Percentiles rank a stretch among this genome's conserved stretches.
phyloP scores from a whole-genome alignment of 495 filamentous ascomycete species.

The Aspergillus biplanus region DNA sequence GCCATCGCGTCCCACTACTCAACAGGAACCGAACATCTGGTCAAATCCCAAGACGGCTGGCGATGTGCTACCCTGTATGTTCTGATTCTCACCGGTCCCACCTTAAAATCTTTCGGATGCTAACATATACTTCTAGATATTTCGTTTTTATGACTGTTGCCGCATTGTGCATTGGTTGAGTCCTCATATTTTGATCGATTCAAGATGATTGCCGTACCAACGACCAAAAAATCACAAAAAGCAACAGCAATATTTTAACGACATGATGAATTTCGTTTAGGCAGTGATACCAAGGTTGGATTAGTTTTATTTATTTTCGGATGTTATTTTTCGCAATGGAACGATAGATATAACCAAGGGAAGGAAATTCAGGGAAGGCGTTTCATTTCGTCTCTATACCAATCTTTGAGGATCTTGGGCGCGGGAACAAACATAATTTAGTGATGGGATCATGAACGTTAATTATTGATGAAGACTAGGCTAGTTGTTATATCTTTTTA shows the following conservation, averaged over 20 bases:
- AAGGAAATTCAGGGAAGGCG: background rate
- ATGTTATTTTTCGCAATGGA: background rate
- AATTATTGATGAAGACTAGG: background rate
- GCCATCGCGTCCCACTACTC: conserved; percentile 44
- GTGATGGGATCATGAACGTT: background rate
- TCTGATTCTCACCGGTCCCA: background rate
- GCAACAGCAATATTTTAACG: background rate
- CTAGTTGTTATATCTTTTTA: background rate
- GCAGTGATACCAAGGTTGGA: background rate
- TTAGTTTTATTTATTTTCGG: background rate
- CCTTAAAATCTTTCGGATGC: background rate
- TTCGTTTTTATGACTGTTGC: conserved; percentile 48
- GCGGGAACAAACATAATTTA: background rate
- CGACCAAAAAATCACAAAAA: background rate
- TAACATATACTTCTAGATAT: conserved; percentile 34
- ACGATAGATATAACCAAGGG: background rate
- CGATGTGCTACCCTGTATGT: conserved; percentile 44
- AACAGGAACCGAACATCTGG: conserved; percentile 39
- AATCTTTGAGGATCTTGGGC: background rate
- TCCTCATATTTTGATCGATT: background rate
- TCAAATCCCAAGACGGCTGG: conserved; percentile 47
- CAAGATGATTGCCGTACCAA: background rate
- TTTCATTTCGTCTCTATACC: background rate
- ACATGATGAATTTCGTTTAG: background rate
- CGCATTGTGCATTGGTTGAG: conserved; percentile 45